Percentiles rank a stretch among this genome's conserved stretches.
Evolutionary conservation across 208 protist genomes (phyloP).

Genomic region (Eutreptiella sp.): DNA sequence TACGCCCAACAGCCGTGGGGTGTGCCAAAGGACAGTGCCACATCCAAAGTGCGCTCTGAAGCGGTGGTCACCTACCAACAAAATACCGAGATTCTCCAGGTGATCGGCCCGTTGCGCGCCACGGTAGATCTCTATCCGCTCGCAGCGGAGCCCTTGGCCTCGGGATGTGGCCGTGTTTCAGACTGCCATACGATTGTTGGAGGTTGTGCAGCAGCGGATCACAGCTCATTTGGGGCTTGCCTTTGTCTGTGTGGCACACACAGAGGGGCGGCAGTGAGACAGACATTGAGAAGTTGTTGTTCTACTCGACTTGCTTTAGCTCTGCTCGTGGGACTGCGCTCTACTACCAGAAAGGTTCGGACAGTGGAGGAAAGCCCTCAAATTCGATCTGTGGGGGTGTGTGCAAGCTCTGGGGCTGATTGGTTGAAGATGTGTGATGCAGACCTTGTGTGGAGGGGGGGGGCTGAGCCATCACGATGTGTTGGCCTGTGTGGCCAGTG

Average conservation of each 20-base stretch:
- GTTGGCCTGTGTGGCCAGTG: slow-evolving; percentile 60
- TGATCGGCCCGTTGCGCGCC: too few species aligned
- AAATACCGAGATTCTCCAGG: too few species aligned
- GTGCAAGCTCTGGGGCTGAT: slow-evolving; percentile 68
- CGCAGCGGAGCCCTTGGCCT: neutral
- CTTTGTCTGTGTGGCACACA: slow-evolving; percentile 60
- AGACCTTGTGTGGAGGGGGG: slow-evolving; percentile 68
- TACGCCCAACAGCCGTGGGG: too few species aligned
- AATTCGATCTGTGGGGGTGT: slow-evolving; percentile 65
- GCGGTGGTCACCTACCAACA: too few species aligned
- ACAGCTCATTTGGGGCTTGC: slow-evolving; percentile 53
- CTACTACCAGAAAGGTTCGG: too few species aligned
- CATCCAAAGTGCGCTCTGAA: too few species aligned
- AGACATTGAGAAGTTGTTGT: too few species aligned
- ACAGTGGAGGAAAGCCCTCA: too few species aligned
- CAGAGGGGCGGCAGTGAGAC: slow-evolving; percentile 42
- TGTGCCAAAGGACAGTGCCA: too few species aligned
- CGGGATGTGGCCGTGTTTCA: slow-evolving; percentile 56
- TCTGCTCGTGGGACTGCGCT: too few species aligned
- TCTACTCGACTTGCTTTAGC: too few species aligned
- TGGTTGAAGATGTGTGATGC: slow-evolving; percentile 54
- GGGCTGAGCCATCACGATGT: slow-evolving; percentile 88
- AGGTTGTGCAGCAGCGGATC: slow-evolving; percentile 49
- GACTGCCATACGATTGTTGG: slow-evolving; percentile 35
- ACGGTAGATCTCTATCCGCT: too few species aligned